Conservation (phyloP, 2,329 filamentous ascomycete genomes). For the Emergomyces africanus region DNA sequence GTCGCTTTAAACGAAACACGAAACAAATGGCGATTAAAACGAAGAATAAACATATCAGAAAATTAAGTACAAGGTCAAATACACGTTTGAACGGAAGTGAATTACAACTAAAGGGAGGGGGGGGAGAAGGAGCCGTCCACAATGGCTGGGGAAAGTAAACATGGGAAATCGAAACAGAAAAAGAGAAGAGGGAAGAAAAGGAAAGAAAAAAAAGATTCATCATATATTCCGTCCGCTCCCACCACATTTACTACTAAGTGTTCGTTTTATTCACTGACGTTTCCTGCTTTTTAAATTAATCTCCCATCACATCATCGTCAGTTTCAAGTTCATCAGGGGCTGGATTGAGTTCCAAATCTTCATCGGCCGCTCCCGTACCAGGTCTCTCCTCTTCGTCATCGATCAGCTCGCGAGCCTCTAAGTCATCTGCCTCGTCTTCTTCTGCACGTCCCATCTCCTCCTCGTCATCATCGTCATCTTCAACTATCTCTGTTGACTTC, state of each 20-base stretch:
- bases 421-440: conserved; percentile 32
- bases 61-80: neutral
- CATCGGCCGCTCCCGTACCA: conserved; percentile 8
- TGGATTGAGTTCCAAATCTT: conserved; percentile 6
- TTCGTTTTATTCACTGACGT: neutral
- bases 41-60: neutral
- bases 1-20: neutral
- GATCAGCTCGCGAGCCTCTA: conserved; percentile 23
- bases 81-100: neutral
- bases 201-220: neutral
- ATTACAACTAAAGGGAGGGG: neutral
- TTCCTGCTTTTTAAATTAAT: conserved; percentile 14
- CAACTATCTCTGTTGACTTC: conserved; percentile 32
- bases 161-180: neutral
- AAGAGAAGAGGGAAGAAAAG: neutral
- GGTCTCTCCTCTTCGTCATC: conserved; percentile 23
- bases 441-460: conserved; percentile 21
- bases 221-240: neutral
- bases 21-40: neutral
- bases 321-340: conserved; percentile 21
- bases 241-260: too few relatives aligned
- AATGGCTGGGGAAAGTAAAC: neutral
- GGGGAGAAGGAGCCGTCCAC: neutral
- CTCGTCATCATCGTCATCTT: conserved; percentile 28
- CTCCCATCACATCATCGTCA: conserved; percentile 33